Evolutionary conservation across 139 green algal genomes (phyloP).

Genomic region (Chlorella sp.): DNA sequence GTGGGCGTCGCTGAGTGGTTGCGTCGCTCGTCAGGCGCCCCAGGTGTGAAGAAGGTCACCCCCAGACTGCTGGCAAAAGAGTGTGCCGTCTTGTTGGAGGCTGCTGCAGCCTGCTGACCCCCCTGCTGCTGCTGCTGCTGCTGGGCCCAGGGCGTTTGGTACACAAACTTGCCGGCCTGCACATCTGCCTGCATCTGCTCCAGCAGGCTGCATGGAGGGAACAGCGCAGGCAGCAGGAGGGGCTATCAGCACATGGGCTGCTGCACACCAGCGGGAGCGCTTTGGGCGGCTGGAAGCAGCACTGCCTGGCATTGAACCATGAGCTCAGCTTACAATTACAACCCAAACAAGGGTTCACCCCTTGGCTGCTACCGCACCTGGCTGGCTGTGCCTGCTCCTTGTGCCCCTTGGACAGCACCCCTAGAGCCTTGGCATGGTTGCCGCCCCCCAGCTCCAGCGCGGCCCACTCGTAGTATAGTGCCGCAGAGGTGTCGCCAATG

Average conservation of each 20-base stretch:
- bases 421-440: slow-evolving; percentile 63
- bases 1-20: slow-evolving; percentile 6
- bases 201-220: slow-evolving; percentile 50
- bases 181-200: slow-evolving; percentile 55
- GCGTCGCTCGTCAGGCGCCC: slow-evolving; percentile 21
- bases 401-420: slow-evolving; percentile 70
- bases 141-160: slow-evolving; percentile 25
- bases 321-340: too few relatives aligned
- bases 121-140: neutral
- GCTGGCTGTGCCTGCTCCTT: slow-evolving; percentile 61
- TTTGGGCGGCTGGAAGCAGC: too few relatives aligned
- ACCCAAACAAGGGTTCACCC: too few relatives aligned
- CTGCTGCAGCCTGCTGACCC: too few relatives aligned
- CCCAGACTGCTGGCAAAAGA: slow-evolving; percentile 10
- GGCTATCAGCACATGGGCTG: neutral
- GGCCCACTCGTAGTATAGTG: slow-evolving; percentile 84
- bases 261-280: too few relatives aligned
- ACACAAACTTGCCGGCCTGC: slow-evolving; percentile 44
- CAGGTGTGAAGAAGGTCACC: slow-evolving; percentile 31
- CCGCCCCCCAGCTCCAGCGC: slow-evolving; percentile 70
- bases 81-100: slow-evolving; percentile 12
- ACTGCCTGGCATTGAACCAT: too few relatives aligned
- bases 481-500: slow-evolving; percentile 62
- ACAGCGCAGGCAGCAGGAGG: neutral
- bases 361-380: neutral